Evolutionary conservation across 208 protist species (phyloP), one percentile per base, ranked within the genome.

Genomic region (Crithidia bombi): DNA sequence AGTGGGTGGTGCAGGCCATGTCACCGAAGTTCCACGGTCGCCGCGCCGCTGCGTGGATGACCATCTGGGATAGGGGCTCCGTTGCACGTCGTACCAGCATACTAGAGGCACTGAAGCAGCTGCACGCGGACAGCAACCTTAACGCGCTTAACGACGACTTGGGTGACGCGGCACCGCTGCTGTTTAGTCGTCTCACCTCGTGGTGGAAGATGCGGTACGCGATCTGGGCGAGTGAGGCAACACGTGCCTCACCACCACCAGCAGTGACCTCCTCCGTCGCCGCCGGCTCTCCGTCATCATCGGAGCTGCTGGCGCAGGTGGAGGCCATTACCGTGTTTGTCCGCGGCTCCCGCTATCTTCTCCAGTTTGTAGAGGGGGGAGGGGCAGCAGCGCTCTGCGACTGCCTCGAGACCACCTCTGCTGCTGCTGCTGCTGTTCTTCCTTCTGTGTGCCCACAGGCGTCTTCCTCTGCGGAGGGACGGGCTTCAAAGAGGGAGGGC

Each of bases 171-270:
- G 84, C 88, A 12, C 82, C 90, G 57, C 80, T 97, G 35, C 69
- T 94, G 32, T 90, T 97, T 39, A 89, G 88, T 2, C 87, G 90
- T 10, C 62, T 97, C 28, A 95, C 90, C 0, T 83, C 92, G 19
- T 95, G 89, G 86, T 81, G 94, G 62, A 81, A 82, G 43, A 68
- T 97, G 44, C 90, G 81, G 30, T 97, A 91, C 68, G 79, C 75
- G 26, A 26, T 58, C 21, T 69, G 80, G 57, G 32, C 43, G 28
- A 35, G 46, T 0, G 65, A 70, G n/a, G 21, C 36, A 9, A 33
- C 28, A 23, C 17, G 21, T 15, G 57, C 52, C 9, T 39, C 52
- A 25, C 25, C 10, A 30, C 23, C 33, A 5, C 36, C 52, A 21
- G 50, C 32, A 3, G 26, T 44, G 21, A 43, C 38, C n/a, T n/a